Evolutionary conservation across 495 filamentous ascomycete species (phyloP), one percentile per base, ranked within the genome.

Genomic region (Talaromyces stipitatus): DNA sequence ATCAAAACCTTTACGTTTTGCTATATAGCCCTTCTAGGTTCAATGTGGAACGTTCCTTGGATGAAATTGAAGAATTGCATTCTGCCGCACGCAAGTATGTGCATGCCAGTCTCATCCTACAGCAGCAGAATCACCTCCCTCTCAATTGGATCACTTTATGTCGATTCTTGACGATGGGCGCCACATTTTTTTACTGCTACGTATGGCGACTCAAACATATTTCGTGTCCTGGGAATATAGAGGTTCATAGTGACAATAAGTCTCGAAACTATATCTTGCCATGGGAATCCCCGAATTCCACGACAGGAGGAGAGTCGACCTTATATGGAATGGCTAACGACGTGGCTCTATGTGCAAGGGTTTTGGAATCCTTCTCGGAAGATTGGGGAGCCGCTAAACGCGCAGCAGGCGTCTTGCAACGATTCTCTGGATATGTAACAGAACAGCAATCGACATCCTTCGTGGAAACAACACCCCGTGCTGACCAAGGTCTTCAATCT

Each of bases 141-240:
- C 58, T 69, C 23, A 69, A 69, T 20, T 62, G 66, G 56, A 57
- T 63, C 14, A 67, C 64, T 0, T 59, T 69, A 22, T 65, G 59
- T 45, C 67, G 61, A 28, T 50, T 64, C 23, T 53, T 64, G 8
- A 59, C 54, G 7, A 46, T 62, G 33, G 43, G 41, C n/a, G 60
- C 62, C 20, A 55, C 57, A 14, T 60, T 64, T 8, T 28, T 62
- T 18, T 59, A 62, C 57, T 64, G 62, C 32, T 54, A 54, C 16
- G 10, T 54, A 20, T 54, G 50, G 50, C 14, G 29, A n/a, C 50
- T 54, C 18, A 54, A 54, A 3, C 50, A 33, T 4, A 22, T 23
- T 8, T 7, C 6, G 14, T 33, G 28, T 7, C 11, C 20, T 38
- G 29, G 30, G 9, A 20, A 16, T 12, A 10, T 32, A 30, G 33